Percentiles rank a stretch among this genome's conserved stretches.
These are phyloP conservation scores for Aspergillus jensenii DNA, from an alignment of 2,329 filamentous ascomycete species.

Conservation along the genomic window DNA sequence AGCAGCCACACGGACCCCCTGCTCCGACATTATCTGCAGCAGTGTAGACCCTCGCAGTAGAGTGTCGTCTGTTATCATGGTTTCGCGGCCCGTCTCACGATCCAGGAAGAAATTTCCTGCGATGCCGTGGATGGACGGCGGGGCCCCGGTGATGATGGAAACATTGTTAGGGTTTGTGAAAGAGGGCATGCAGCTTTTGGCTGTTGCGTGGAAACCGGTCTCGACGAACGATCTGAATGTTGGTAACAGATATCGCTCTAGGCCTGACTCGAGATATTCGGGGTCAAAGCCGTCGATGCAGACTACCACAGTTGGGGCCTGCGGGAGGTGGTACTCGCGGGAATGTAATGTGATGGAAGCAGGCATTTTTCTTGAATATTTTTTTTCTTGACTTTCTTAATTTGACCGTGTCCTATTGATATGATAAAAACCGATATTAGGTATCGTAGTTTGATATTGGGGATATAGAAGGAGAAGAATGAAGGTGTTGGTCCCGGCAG, in stretches of 20 bases:
- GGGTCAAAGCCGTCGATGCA: neutral
- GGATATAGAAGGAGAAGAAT: neutral
- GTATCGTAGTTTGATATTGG: neutral
- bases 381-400: neutral
- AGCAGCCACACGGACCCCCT: neutral
- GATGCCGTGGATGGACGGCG: neutral
- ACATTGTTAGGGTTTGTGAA: slow-evolving; percentile 4
- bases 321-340: neutral
- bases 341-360: neutral
- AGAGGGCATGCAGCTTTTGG: slow-evolving; percentile 1
- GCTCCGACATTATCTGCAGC: neutral
- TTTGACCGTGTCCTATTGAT: neutral
- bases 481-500: neutral
- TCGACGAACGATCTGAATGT: neutral
- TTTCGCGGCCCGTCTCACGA: neutral
- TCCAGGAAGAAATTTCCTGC: slow-evolving; percentile 3
- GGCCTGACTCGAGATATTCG: neutral
- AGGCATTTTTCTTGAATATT: neutral
- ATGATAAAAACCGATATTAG: neutral
- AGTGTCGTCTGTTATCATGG: neutral
- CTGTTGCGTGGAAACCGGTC: neutral
- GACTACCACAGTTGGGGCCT: neutral
- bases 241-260: neutral
- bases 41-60: neutral
- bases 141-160: neutral